Base-by-base conservation (phyloP, 2,329 filamentous ascomycete species). In the Xylariomycetidae sp. region DNA sequence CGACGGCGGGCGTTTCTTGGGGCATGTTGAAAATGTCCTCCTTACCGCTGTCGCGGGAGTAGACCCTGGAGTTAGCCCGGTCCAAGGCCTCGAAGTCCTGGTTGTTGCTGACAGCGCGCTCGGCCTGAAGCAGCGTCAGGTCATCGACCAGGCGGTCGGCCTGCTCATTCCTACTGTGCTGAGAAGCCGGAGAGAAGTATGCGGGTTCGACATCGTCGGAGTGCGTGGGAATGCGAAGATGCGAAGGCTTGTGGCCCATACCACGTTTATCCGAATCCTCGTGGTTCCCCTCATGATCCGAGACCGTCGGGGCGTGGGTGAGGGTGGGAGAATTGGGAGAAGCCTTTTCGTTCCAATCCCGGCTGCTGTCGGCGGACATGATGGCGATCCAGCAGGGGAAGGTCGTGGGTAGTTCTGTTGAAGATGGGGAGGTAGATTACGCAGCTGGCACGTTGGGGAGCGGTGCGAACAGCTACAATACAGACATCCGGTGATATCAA, bases 21-120 rank as follows among this genome's bases (percentile, higher is more conserved):
- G 45, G 43, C 35, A 55, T 43, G 29, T 58, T 58, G 39, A 58
- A 58, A 22, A 54, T 48, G 33, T 58, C 54, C 17, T 50, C 41
- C 20, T 50, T 48, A 3, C 37, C 43, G 4, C 34, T 25, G n/a
- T 44, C 42, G 27, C 39, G 32, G 16, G 41, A 45, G 17, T 50
- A 47, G 2, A 39, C 16, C 13, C 46, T 47, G 8, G 53, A 52
- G 8, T 44, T 39, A 26, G 47, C 39, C 29, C 44, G 43, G 12
- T 35, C 40, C 16, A 56, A 30, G 1, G 49, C 48, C 18, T n/a
- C 14, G 4, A 39, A 39, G 28, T 54, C 47, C 10, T 35, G 25
- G 6, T 53, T 42, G 6, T 53, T 42, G 24, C 40, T 54, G 17
- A 54, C 49, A 7, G 49, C 47, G 17, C 46, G 53, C 39, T 58